Conservation (phyloP, 2,329 filamentous ascomycete species). For the Aspergillus ochraceus region DNA sequence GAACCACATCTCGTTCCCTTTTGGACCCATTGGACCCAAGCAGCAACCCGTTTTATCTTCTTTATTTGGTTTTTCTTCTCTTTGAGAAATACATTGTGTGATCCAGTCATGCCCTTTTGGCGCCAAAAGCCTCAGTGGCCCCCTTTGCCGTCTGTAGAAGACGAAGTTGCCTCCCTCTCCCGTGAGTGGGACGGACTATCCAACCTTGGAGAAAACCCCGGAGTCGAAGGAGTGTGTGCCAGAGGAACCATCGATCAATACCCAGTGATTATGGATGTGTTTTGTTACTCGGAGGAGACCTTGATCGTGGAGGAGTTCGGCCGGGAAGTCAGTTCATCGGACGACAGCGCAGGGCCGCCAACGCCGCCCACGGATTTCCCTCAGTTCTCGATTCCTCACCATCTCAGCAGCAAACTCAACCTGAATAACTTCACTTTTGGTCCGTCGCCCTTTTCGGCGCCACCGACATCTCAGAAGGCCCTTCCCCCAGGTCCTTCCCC, state of each 20-base stretch:
- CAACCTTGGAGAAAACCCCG: slow-evolving; percentile 31
- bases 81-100: background rate
- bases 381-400: background rate
- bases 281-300: slow-evolving; percentile 16
- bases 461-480: background rate
- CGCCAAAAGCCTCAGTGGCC: slow-evolving; percentile 38
- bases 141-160: slow-evolving; percentile 47
- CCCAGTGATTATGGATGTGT: slow-evolving; percentile 40
- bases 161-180: slow-evolving; percentile 43
- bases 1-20: slow-evolving; percentile 2
- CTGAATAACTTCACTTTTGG: background rate
- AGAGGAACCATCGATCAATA: slow-evolving; percentile 47
- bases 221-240: slow-evolving; percentile 31
- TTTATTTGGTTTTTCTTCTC: slow-evolving; percentile 13
- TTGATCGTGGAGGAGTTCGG: slow-evolving; percentile 16
- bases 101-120: slow-evolving; percentile 24
- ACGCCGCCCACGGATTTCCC: slow-evolving; percentile 24
- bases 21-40: background rate
- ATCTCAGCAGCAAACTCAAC: background rate
- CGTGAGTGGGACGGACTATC: slow-evolving; percentile 39
- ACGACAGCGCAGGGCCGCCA: slow-evolving; percentile 26
- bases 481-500: background rate
- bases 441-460: background rate
- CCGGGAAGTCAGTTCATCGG: slow-evolving; percentile 26
- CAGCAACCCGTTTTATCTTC: slow-evolving; percentile 8